Percentiles rank a stretch among this genome's conserved stretches.
Evolutionary conservation across 306 rosid species (phyloP).

Genomic region (Medicago lupulina): DNA sequence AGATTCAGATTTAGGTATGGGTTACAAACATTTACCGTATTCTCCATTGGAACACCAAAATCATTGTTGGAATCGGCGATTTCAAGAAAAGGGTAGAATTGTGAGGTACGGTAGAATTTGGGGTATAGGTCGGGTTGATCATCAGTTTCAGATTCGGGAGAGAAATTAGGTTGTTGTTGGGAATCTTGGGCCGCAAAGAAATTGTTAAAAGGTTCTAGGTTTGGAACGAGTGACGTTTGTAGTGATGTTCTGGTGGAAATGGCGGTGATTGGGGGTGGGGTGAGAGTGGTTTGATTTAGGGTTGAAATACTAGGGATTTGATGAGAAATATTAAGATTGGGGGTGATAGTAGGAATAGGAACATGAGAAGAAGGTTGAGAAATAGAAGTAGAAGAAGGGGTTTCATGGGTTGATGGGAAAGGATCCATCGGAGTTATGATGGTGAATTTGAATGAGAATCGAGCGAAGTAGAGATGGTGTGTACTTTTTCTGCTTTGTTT

Average conservation of each 20-base stretch:
- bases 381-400: background rate
- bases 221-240: constrained; percentile 63
- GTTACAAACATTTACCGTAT: background rate
- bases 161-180: background rate
- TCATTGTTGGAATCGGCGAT: background rate
- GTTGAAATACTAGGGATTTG: background rate
- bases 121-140: constrained; percentile 54
- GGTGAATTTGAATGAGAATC: background rate
- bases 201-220: constrained; percentile 71
- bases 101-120: constrained; percentile 68
- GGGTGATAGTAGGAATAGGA: background rate
- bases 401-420: background rate
- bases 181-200: constrained; percentile 22
- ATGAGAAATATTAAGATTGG: background rate
- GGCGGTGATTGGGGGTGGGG: background rate
- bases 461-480: too few species aligned
- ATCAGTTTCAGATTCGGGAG: constrained; percentile 27
- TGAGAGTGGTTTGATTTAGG: background rate
- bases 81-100: constrained; percentile 52
- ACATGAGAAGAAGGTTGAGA: background rate
- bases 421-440: background rate
- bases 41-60: background rate
- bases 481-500: too few species aligned
- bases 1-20: background rate
- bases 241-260: background rate